Evolutionary conservation across 2,329 filamentous ascomycete genomes (phyloP).

Genomic region (Penicillium aurantiogriseum): DNA sequence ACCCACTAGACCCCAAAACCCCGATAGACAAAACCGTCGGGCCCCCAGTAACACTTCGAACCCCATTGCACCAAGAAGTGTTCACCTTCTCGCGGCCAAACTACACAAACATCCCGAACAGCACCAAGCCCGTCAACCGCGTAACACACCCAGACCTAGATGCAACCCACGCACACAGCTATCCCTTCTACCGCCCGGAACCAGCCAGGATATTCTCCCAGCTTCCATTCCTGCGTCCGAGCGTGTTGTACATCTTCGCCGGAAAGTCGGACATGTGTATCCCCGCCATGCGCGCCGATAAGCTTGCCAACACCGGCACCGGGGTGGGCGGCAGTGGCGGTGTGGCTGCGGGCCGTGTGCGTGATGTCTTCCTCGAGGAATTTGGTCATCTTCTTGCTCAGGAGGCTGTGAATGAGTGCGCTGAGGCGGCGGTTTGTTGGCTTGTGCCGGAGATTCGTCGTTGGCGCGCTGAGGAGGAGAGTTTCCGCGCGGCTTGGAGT

Average conservation of each 20-base stretch:
- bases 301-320: conserved; percentile 41
- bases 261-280: conserved; percentile 44
- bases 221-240: conserved; percentile 46
- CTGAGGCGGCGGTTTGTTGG: conserved; percentile 58
- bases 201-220: conserved; percentile 38
- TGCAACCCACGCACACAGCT: conserved; percentile 27
- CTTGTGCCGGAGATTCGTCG: conserved; percentile 55
- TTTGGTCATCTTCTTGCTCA: conserved; percentile 81
- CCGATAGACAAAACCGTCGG: conserved; percentile 10
- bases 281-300: conserved; percentile 41
- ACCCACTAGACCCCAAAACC: conserved; percentile 30
- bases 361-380: conserved; percentile 61
- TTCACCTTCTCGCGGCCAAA: conserved; percentile 51
- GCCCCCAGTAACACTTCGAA: conserved; percentile 66
- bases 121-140: conserved; percentile 38
- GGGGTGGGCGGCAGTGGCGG: conserved; percentile 44
- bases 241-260: conserved; percentile 47
- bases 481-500: conserved; percentile 57
- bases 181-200: conserved; percentile 49
- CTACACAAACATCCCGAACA: conserved; percentile 58
- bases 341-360: conserved; percentile 69
- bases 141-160: conserved; percentile 49
- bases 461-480: conserved; percentile 58
- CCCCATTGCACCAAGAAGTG: conserved; percentile 85
- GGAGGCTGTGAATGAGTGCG: conserved; percentile 69